Percentiles rank a stretch among this genome's conserved stretches.
phyloP scores from a whole-genome alignment of 495 filamentous ascomycete genomes.

The Aspergillus biplanus region DNA sequence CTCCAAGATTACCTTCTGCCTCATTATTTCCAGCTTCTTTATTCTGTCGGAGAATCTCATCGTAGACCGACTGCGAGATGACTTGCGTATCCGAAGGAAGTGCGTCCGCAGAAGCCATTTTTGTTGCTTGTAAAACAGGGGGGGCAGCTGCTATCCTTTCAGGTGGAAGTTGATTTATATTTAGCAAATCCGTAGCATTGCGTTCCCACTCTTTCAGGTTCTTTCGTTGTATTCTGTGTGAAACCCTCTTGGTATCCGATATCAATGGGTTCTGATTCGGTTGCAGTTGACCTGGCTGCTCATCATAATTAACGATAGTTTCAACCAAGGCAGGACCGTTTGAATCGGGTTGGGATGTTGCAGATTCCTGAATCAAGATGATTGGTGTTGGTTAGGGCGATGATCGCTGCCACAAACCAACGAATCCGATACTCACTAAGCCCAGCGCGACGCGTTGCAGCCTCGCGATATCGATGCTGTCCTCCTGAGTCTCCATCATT shows the following conservation, averaged over 20 bases:
- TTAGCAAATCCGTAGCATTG: slow-evolving; percentile 26
- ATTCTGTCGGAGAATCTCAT: slow-evolving; percentile 47
- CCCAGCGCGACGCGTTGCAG: slow-evolving; percentile 56
- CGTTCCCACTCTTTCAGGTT: slow-evolving; percentile 13
- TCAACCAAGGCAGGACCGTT: slow-evolving; percentile 16
- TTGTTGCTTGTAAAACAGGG: slow-evolving; percentile 22
- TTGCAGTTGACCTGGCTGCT: slow-evolving; percentile 2
- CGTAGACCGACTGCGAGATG: slow-evolving; percentile 56
- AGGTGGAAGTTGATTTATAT: slow-evolving; percentile 6
- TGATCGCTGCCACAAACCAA: slow-evolving; percentile 27
- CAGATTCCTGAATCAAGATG: slow-evolving; percentile 34
- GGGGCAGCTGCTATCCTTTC: slow-evolving; percentile 10
- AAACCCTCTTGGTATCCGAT: slow-evolving; percentile 5
- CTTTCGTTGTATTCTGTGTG: slow-evolving; percentile 15
- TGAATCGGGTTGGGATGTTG: slow-evolving; percentile 32
- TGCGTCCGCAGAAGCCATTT: slow-evolving; percentile 41
- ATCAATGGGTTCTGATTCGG: slow-evolving; percentile 4
- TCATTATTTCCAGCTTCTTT: slow-evolving; percentile 33
- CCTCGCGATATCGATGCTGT: slow-evolving; percentile 54
- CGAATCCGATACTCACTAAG: slow-evolving; percentile 42
- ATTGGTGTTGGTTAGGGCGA: slow-evolving; percentile 38
- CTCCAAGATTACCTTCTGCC: slow-evolving; percentile 27
- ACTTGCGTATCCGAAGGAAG: slow-evolving; percentile 55
- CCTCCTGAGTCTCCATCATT: slow-evolving; percentile 49
- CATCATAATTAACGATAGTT: slow-evolving; percentile 6